These are phyloP conservation scores for Candida loeiensis DNA, from an alignment of 805 yeast species.

Conservation along the genomic window DNA sequence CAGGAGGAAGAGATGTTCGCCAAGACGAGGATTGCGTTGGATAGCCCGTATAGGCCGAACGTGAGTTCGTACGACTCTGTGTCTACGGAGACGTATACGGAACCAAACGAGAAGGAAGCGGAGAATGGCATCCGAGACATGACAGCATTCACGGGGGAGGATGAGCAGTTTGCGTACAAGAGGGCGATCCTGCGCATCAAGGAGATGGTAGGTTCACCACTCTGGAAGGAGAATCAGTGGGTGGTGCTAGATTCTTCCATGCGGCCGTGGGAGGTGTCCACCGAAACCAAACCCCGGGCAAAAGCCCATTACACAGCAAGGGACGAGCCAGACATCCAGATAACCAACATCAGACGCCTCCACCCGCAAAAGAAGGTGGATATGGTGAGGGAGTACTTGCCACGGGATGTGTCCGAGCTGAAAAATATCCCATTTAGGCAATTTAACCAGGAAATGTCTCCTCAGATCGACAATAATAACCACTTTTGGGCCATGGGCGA, in stretches of 20 bases:
- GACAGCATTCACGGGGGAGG: conserved; percentile 69
- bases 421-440: conserved; percentile 4
- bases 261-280: conserved; percentile 55
- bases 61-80: conserved; percentile 58
- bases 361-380: conserved; percentile 2
- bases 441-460: conserved; percentile 22
- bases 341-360: not conserved
- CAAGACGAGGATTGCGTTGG: conserved; percentile 54
- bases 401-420: conserved; percentile 22
- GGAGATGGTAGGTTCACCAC: conserved; percentile 52
- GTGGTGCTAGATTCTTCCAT: conserved; percentile 47
- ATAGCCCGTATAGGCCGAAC: conserved; percentile 68
- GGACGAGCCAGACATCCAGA: not conserved
- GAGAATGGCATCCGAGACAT: conserved; percentile 44
- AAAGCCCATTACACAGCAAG: not conserved
- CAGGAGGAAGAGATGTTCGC: conserved; percentile 71
- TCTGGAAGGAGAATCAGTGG: conserved; percentile 55
- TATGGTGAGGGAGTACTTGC: conserved; percentile 14
- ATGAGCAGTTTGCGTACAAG: conserved; percentile 69
- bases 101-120: conserved; percentile 4
- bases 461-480: conserved; percentile 34
- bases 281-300: not conserved
- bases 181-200: conserved; percentile 65
- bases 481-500: conserved; percentile 70
- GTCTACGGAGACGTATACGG: conserved; percentile 21